Base-by-base conservation (phyloP, 345 rosid genomes). In the rapeseed (Brassica napus) region DNA sequence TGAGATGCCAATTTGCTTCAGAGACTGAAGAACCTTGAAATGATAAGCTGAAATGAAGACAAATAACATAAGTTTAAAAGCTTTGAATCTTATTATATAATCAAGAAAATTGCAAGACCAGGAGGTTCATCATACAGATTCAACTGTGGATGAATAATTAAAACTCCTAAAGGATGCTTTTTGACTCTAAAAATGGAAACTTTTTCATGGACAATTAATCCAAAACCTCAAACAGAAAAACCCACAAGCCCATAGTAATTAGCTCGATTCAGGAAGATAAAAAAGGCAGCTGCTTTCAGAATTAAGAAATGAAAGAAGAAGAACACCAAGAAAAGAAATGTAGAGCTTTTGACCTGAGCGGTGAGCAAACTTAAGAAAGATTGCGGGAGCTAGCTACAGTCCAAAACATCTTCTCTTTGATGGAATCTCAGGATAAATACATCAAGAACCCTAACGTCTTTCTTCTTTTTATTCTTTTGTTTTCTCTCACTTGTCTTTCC, bases 401-500 rank as follows among this genome's bases (percentile, higher is more conserved):
- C 47, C 11, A 65, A 39, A 76, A 67, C 68, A 71, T 59, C 77
- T 66, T 72, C 35, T 49, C 60, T 47, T 61, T 34, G 63, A 54
- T 39, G 63, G 73, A 74, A 82, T 59, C 79, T 72, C 59, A 79
- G 70, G 18, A 44, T 5, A 28, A 32, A 32, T 47, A 63, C 34
- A 77, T 64, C 79, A 78, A 76, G 65, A 82, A 73, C 81, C 84
- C 78, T 59, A 70, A 68, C 61, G 57, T 49, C 57, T 49, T 23
- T 72, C 8, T 35, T 37, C n/a, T n/a, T n/a, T n/a, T n/a, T n/a
- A 9, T 37, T 66, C 16, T 5, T 52, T 15, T 2, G 34, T 42
- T 63, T 55, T 54, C 73, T 47, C 83, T 57, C 80, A 71, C 44
- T 32, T 75, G 21, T 70, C 28, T 76, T 71, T 76, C 70, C 69